Conservation (phyloP, 352 stramenopile genomes). For the Phytophthora pluvialis region DNA sequence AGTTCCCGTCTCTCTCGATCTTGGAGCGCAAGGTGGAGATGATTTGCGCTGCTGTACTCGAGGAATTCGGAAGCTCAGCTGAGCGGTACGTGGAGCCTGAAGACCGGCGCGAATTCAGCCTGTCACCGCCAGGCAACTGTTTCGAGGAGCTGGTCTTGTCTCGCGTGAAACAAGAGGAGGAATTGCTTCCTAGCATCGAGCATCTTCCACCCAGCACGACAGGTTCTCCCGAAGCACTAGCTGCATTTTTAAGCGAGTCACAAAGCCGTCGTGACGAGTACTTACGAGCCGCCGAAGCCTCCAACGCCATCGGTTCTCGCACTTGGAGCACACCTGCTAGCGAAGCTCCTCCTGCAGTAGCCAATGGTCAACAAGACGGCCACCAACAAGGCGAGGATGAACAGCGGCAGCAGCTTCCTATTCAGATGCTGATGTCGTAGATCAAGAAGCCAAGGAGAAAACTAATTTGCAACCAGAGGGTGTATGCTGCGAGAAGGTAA, state of each 20-base stretch:
- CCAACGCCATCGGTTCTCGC: constrained; percentile 29
- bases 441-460: constrained; percentile 11
- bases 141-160: constrained; percentile 53
- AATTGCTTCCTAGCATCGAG: constrained; percentile 36
- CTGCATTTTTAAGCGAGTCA: constrained; percentile 39
- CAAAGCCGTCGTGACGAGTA: constrained; percentile 53
- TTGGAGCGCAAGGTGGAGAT: constrained; percentile 78
- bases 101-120: constrained; percentile 69
- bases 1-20: constrained; percentile 76
- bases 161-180: constrained; percentile 46
- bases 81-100: constrained; percentile 61
- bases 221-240: constrained; percentile 28
- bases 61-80: constrained; percentile 4
- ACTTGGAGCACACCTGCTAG: neutral
- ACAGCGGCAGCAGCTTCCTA: constrained; percentile 48
- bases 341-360: constrained; percentile 8
- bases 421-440: constrained; percentile 80
- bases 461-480: constrained; percentile 14
- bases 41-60: constrained; percentile 56
- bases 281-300: constrained; percentile 42
- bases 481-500: constrained; percentile 19
- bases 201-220: constrained; percentile 2
- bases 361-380: constrained; percentile 10
- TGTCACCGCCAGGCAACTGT: constrained; percentile 65
- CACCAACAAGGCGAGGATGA: constrained; percentile 15